Conservation (phyloP, 2,329 filamentous ascomycete species). For the Alternaria arbusti region DNA sequence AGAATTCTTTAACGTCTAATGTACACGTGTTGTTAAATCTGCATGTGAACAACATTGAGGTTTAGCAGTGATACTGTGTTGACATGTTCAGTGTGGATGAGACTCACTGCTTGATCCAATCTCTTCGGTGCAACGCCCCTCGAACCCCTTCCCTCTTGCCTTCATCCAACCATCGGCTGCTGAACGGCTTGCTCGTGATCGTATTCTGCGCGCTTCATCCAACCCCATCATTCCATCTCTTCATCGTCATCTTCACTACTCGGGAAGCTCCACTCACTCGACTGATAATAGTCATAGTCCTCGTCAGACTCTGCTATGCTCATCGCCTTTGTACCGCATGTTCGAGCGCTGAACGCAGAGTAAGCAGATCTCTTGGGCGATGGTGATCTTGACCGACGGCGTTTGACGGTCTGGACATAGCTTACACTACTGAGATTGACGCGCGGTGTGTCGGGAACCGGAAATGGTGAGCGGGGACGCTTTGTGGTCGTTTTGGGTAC, state of each 20-base stretch:
- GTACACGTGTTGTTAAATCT: background rate
- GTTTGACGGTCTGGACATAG: conserved; percentile 1
- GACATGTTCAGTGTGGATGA: too few species aligned
- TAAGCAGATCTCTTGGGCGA: background rate
- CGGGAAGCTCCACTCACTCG: conserved; percentile 14
- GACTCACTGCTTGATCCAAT: background rate
- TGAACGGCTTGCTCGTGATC: background rate
- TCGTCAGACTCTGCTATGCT: background rate
- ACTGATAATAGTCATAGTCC: conserved; percentile 7
- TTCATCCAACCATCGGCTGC: background rate
- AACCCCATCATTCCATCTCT: background rate
- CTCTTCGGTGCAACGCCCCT: background rate
- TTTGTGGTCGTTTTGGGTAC: background rate
- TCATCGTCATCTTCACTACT: background rate
- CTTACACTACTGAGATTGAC: background rate
- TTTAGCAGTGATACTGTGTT: background rate
- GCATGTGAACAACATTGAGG: background rate
- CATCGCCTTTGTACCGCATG: background rate
- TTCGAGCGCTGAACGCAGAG: background rate
- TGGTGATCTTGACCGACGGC: conserved; percentile 1
- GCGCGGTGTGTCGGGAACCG: background rate
- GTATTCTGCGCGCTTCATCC: background rate
- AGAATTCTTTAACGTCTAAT: background rate
- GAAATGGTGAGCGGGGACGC: conserved; percentile 1
- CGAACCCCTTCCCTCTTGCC: background rate